Evolutionary conservation across 257 asterid genomes (phyloP), one percentile per base, ranked within the genome.

Genomic region (Capsicum baccatum): DNA sequence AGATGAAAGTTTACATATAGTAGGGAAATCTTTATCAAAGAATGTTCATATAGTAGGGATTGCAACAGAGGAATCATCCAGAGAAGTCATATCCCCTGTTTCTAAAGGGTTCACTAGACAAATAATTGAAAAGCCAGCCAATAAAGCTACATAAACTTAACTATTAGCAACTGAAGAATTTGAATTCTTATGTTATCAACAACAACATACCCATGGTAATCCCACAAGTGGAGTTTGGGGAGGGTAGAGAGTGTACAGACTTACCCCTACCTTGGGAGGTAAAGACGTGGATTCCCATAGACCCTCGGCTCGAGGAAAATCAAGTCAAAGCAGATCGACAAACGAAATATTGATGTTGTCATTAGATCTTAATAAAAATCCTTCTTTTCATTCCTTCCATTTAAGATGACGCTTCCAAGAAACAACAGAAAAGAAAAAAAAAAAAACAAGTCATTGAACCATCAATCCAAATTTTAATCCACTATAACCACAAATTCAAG

Each of bases 121-220:
- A 74, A 74, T 47, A 44, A 74, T 52, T 54, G 63, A 78, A 33
- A 76, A 52, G 16, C 58, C 26, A 74, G 81, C 81, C 13, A 74
- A 21, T 44, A 74, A 74, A 48, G 19, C 44, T 50, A 74, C 47
- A 50, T 19, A 52, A 50, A 74, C 47, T 74, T n/a, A 48, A 19
- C n/a, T 48, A 11, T 70, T 70, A n/a, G 56, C 13, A 48, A 73
- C 59, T 52, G 37, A 73, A 73, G 33, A 62, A 39, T 21, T 64
- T 12, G 48, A 66, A 66, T 66, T 44, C 48, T 44, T 6, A 44
- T 44, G 48, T 4, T 44, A 0, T 44, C 48, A 44, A 44, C 48
- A 44, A 44, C 48, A 44, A 4, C 48, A 44, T 44, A 44, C 48
- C 48, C 48, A 44, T 44, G 1, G 48, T 44, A 44, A 44, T 44